These are phyloP conservation scores for Geotrichum ghanense DNA, from an alignment of 805 yeast genomes.

Conservation along the genomic window DNA sequence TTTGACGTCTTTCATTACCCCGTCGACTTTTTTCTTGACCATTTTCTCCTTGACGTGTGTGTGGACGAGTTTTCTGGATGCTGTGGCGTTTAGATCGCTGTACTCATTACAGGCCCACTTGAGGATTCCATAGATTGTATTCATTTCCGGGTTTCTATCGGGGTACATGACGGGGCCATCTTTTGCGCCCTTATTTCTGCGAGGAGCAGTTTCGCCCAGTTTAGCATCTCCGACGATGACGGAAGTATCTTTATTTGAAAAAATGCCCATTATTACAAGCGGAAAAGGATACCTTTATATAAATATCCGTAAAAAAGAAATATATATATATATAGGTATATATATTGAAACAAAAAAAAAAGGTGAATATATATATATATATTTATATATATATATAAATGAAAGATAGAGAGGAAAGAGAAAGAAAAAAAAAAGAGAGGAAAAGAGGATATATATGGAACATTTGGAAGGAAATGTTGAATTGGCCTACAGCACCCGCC, in stretches of 20 bases:
- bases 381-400: too few relatives aligned
- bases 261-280: too few relatives aligned
- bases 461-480: too few relatives aligned
- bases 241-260: background rate
- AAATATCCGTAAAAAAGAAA: too few relatives aligned
- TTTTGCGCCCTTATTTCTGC: constrained; percentile 23
- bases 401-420: too few relatives aligned
- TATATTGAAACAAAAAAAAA: too few relatives aligned
- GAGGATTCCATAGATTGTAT: constrained; percentile 60
- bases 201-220: constrained; percentile 26
- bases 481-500: too few relatives aligned
- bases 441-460: too few relatives aligned
- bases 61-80: constrained; percentile 67
- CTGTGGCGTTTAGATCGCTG: constrained; percentile 49
- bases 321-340: too few relatives aligned
- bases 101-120: constrained; percentile 48
- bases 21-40: constrained; percentile 67
- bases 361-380: too few relatives aligned
- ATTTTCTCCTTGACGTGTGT: constrained; percentile 65
- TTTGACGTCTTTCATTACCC: constrained; percentile 56
- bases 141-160: constrained; percentile 41
- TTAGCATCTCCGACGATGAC: constrained; percentile 25
- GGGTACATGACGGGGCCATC: constrained; percentile 47
- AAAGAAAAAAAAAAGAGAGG: too few relatives aligned
- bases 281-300: too few relatives aligned